Conservation (phyloP, 352 stramenopile genomes). For the Globisporangium iwayamae region DNA sequence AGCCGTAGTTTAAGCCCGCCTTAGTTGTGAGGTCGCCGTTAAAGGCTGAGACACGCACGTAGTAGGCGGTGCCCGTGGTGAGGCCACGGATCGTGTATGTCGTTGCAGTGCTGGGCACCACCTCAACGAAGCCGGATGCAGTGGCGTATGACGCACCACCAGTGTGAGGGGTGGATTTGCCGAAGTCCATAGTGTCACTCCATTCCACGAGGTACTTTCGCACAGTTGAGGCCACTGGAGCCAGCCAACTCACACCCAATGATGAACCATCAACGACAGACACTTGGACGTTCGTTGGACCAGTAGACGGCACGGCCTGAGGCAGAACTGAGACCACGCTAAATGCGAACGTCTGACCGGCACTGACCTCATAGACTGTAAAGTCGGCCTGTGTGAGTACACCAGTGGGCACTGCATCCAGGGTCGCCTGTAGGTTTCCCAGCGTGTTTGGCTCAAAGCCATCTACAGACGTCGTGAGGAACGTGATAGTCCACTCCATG, state of each 20-base stretch:
- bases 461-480: constrained; percentile 44
- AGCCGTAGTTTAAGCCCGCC: constrained; percentile 34
- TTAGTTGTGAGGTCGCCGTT: constrained; percentile 59
- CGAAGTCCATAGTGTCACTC: constrained; percentile 20
- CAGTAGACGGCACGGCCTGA: constrained; percentile 39
- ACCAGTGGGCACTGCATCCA: constrained; percentile 21
- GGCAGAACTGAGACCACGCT: constrained; percentile 33
- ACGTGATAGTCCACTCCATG: constrained; percentile 80
- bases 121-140: constrained; percentile 43
- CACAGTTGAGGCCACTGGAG: constrained; percentile 24
- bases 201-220: constrained; percentile 72
- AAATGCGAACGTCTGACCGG: constrained; percentile 17
- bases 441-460: constrained; percentile 45
- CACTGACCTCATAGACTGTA: constrained; percentile 26
- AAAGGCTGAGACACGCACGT: constrained; percentile 85
- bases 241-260: constrained; percentile 63
- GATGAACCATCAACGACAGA: constrained; percentile 60
- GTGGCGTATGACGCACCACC: constrained; percentile 40
- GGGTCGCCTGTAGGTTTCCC: constrained; percentile 31
- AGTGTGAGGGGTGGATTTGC: constrained; percentile 19
- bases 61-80: constrained; percentile 75
- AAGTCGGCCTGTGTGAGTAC: constrained; percentile 24
- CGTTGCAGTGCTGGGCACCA: constrained; percentile 30
- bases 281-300: constrained; percentile 42
- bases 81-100: constrained; percentile 85